Conservation (phyloP, 1,139 yeast species). For the Candida mesenterica region DNA sequence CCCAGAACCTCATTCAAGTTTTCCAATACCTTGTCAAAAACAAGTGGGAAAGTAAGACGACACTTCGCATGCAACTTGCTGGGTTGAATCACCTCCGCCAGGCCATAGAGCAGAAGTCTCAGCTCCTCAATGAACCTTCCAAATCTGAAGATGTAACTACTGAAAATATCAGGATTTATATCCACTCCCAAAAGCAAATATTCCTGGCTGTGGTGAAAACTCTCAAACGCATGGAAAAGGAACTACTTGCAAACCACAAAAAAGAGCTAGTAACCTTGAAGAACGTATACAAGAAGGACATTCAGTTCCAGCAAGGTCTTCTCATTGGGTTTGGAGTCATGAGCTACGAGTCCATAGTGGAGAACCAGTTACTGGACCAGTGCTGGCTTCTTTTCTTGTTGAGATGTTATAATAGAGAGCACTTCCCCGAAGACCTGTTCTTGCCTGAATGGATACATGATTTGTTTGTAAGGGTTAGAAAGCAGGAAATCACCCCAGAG, state of each 20-base stretch:
- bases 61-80: conserved; percentile 54
- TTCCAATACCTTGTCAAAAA: conserved; percentile 52
- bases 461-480: conserved; percentile 42
- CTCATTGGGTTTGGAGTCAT: conserved; percentile 56
- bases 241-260: conserved; percentile 43
- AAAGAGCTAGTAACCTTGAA: conserved; percentile 50
- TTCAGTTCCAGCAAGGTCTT: conserved; percentile 53
- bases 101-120: conserved; percentile 50
- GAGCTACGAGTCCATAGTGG: conserved; percentile 50
- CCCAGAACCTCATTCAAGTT: conserved; percentile 46
- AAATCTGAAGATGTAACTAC: conserved; percentile 15
- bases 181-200: conserved; percentile 46
- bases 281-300: conserved; percentile 54
- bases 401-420: conserved; percentile 50
- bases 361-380: conserved; percentile 53
- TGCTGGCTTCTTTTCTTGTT: conserved; percentile 63
- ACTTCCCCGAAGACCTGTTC: conserved; percentile 31
- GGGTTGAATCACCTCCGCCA: conserved; percentile 56
- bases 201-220: conserved; percentile 46
- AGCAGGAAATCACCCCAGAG: conserved; percentile 38
- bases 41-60: conserved; percentile 35
- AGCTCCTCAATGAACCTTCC: conserved; percentile 22
- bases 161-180: conserved; percentile 15
- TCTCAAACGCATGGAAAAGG: conserved; percentile 52
- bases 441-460: conserved; percentile 55